Evolutionary conservation across 2,329 filamentous ascomycete genomes (phyloP), one percentile per base, ranked within the genome.

Genomic region (Fusarium nodosum): DNA sequence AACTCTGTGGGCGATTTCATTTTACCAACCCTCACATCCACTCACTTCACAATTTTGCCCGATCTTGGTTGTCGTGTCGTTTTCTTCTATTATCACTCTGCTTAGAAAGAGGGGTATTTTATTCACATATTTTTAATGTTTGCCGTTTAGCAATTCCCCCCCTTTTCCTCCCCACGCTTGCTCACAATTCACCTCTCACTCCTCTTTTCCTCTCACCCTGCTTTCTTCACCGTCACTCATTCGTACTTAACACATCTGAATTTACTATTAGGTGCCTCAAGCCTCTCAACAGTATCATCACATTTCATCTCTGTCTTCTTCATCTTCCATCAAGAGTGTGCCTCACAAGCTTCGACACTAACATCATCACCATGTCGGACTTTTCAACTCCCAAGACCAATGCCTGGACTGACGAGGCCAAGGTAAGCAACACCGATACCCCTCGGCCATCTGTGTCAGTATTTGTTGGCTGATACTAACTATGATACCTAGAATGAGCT

Each of bases 401-500:
- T 41, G 70, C 76, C 1, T 81, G 80, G 80, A 81, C 78, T 2
- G 79, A 81, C 1, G 75, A 78, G 5, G 79, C 78, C 28, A 80
- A 80, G 62, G 79, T 77, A 74, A 62, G 79, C 77, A 73, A 60
- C 60, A 44, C 24, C 15, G 15, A 12, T 13, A 15, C 15, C 18
- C 13, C 15, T 12, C 10, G 1, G 44, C 50, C 15, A 16, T 20
- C 9, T 4, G 4, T 15, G 8, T 3, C 8, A 34, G n/a, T 3
- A 6, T 13, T 34, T 30, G 13, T 18, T 2, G 0, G 12, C 61
- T 61, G 15, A 50, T 34, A 4, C 41, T 30, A 9, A 34, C 8
- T n/a, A 12, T 18, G 22, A 53, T 15, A 81, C 12, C 13, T 18
- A 52, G 80, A 73, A 72, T 11, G 76, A 81, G 33, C 74, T 82